These are phyloP conservation scores for Gnomoniopsis sp. DNA, from an alignment of 2,329 filamentous ascomycete species.

Conservation along the genomic window DNA sequence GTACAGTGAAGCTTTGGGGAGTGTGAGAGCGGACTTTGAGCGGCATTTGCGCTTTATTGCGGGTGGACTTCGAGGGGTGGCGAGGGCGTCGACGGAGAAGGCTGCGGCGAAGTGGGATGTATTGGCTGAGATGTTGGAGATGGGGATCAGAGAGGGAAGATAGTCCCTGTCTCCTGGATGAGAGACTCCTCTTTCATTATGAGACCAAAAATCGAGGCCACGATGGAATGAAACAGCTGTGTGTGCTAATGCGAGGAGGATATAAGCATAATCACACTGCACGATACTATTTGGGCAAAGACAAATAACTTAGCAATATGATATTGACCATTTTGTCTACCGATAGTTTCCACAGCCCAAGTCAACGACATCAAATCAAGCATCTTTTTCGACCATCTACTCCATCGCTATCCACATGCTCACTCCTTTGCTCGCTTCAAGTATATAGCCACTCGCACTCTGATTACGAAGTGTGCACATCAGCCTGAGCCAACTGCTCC, in stretches of 20 bases:
- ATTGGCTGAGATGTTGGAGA: conserved; percentile 75
- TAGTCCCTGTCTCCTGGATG: background rate
- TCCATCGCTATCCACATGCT: background rate
- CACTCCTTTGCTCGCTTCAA: background rate
- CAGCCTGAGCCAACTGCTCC: conserved; percentile 24
- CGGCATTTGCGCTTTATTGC: conserved; percentile 66
- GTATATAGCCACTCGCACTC: background rate
- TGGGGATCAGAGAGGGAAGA: conserved; percentile 30
- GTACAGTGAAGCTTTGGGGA: conserved; percentile 50
- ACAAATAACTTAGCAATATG: too few relatives aligned
- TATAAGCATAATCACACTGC: background rate
- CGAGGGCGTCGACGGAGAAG: conserved; percentile 65
- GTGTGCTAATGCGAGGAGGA: background rate
- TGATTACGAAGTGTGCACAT: conserved; percentile 23
- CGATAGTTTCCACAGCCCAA: too few relatives aligned
- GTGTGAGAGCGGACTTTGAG: conserved; percentile 61
- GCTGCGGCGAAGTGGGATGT: conserved; percentile 69
- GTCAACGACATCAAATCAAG: too few relatives aligned
- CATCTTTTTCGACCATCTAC: too few relatives aligned
- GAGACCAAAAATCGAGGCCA: too few relatives aligned
- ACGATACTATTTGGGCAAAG: too few relatives aligned
- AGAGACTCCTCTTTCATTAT: too few relatives aligned
- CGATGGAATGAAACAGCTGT: too few relatives aligned
- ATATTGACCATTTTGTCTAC: too few relatives aligned
- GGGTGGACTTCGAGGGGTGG: conserved; percentile 70